These are phyloP conservation scores for Boletus rufocinnamomeus DNA, from an alignment of 768 basidiomycete genomes.

Conservation along the genomic window DNA sequence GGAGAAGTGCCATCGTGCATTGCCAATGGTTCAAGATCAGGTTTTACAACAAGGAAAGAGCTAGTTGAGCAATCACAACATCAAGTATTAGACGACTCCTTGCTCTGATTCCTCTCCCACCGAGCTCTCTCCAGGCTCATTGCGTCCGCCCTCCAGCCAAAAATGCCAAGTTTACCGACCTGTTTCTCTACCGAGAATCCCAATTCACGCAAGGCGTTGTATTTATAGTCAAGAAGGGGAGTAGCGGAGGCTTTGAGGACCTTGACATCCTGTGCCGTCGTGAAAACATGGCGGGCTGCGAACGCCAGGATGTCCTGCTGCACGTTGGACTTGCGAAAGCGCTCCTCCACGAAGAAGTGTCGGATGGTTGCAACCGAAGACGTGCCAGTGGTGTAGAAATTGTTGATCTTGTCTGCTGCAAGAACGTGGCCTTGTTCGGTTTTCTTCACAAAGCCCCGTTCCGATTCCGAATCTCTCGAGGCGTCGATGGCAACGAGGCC, in stretches of 20 bases:
- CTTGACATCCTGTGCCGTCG: constrained; percentile 41
- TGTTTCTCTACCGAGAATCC: constrained; percentile 53
- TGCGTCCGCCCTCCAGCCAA: constrained; percentile 55
- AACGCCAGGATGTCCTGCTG: constrained; percentile 68
- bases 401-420: constrained; percentile 13
- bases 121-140: constrained; percentile 45
- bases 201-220: constrained; percentile 44
- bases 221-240: constrained; percentile 52
- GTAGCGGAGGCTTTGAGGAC: constrained; percentile 49
- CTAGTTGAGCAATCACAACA: background rate
- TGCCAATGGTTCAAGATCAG: background rate
- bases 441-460: constrained; percentile 29
- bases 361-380: constrained; percentile 64
- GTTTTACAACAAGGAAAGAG: background rate
- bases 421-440: constrained; percentile 18
- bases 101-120: constrained; percentile 43
- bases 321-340: constrained; percentile 54
- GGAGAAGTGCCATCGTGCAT: constrained; percentile 29
- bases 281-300: constrained; percentile 61
- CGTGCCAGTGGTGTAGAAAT: constrained; percentile 34
- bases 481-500: constrained; percentile 76
- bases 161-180: constrained; percentile 50
- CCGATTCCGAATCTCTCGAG: constrained; percentile 41
- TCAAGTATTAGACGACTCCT: constrained; percentile 14
- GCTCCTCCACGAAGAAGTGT: constrained; percentile 73